These are phyloP conservation scores for Huntiella omanensis DNA, from an alignment of 2,329 filamentous ascomycete genomes.

Conservation along the genomic window DNA sequence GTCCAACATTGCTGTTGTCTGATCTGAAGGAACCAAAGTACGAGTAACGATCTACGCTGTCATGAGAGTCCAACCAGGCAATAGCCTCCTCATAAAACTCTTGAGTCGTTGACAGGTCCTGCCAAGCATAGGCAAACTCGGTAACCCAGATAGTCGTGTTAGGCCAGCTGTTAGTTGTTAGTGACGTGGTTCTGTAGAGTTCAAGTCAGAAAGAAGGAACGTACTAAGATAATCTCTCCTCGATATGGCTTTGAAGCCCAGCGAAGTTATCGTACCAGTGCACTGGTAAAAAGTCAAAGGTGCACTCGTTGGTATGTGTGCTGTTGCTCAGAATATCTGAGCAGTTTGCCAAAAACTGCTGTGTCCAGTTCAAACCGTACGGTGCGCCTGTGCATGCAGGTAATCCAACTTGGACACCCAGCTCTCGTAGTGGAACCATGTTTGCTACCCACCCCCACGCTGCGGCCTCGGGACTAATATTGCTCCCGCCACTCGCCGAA, in stretches of 20 bases:
- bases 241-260: conserved; percentile 47
- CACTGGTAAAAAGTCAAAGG: conserved; percentile 42
- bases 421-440: conserved; percentile 46
- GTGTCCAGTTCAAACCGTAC: conserved; percentile 46
- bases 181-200: background rate
- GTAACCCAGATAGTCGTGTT: conserved; percentile 55
- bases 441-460: conserved; percentile 52
- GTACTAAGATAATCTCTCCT: conserved; percentile 24
- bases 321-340: conserved; percentile 33
- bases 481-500: conserved; percentile 37
- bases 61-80: conserved; percentile 41
- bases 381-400: conserved; percentile 48
- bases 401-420: conserved; percentile 49
- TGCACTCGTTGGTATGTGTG: conserved; percentile 30
- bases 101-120: conserved; percentile 37
- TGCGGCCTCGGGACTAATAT: conserved; percentile 38
- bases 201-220: conserved; percentile 9
- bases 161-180: conserved; percentile 28
- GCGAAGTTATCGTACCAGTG: conserved; percentile 55
- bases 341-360: conserved; percentile 45
- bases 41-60: conserved; percentile 46
- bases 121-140: conserved; percentile 48
- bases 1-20: conserved; percentile 51
- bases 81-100: conserved; percentile 47
- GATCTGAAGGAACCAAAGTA: conserved; percentile 61